These are phyloP conservation scores for Zasmidium citrigriseum DNA, from an alignment of 2,329 filamentous ascomycete genomes.

Conservation along the genomic window DNA sequence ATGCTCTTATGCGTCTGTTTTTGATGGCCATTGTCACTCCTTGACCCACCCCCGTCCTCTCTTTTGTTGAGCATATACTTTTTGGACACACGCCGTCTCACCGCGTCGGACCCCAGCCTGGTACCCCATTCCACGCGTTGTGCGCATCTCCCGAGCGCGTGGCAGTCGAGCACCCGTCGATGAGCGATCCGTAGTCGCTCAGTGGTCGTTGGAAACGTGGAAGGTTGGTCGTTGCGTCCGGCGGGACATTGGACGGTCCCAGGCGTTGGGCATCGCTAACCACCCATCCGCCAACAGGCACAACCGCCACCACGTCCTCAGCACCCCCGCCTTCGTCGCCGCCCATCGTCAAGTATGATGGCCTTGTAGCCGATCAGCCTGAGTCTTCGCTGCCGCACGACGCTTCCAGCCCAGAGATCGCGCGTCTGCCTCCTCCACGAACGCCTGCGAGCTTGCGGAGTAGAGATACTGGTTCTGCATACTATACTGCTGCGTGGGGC, in stretches of 20 bases:
- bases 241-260: background rate
- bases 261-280: background rate
- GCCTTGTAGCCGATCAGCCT: slow-evolving; percentile 9
- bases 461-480: slow-evolving; percentile 34
- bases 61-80: slow-evolving; percentile 13
- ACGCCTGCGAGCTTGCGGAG: slow-evolving; percentile 31
- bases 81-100: background rate
- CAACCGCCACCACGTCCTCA: slow-evolving; percentile 15
- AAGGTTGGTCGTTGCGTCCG: slow-evolving; percentile 5
- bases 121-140: background rate
- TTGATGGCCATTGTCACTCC: slow-evolving; percentile 11
- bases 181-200: slow-evolving; percentile 12
- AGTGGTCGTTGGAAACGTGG: slow-evolving; percentile 8
- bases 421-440: slow-evolving; percentile 29
- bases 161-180: background rate
- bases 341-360: slow-evolving; percentile 22
- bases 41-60: slow-evolving; percentile 7
- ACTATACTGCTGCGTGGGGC: slow-evolving; percentile 80
- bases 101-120: slow-evolving; percentile 1
- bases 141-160: background rate
- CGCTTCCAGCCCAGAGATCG: slow-evolving; percentile 19
- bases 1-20: slow-evolving; percentile 1
- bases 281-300: slow-evolving; percentile 9
- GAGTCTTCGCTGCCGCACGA: background rate
- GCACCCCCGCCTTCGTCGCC: slow-evolving; percentile 20